phyloP scores from a whole-genome alignment of 208 protist species.

The Blastocrithidia nonstop region DNA sequence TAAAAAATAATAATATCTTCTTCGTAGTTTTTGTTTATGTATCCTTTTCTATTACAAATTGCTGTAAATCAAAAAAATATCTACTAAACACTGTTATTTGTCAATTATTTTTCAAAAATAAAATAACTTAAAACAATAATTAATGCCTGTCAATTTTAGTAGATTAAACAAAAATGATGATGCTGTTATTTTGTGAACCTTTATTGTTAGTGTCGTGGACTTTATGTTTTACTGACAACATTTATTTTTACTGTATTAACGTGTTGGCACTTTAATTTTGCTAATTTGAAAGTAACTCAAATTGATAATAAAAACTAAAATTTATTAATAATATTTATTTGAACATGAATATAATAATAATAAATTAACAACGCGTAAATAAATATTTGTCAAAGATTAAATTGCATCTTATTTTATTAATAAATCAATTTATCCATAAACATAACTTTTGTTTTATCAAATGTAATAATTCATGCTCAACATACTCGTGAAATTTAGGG shows the following conservation, averaged over 20 bases:
- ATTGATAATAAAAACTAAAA: conserved; percentile 1
- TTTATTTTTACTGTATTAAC: neutral
- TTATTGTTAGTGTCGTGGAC: neutral
- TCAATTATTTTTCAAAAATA: too few species aligned
- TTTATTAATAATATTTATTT: neutral
- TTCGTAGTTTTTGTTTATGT: conserved; percentile 2
- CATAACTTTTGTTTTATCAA: neutral
- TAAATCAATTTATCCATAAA: neutral
- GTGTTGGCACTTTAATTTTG: neutral
- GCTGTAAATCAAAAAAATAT: too few species aligned
- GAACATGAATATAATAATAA: conserved; percentile 6
- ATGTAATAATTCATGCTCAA: too few species aligned
- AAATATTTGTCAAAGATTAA: neutral
- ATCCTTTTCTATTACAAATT: too few species aligned
- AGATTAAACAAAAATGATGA: neutral
- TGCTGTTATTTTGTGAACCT: neutral
- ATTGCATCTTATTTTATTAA: neutral
- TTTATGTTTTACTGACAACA: neutral
- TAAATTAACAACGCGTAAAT: conserved; percentile 8
- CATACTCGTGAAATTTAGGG: conserved; percentile 3
- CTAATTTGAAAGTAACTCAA: conserved; percentile 3
- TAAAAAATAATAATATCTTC: neutral
- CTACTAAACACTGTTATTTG: too few species aligned
- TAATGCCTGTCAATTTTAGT: neutral
- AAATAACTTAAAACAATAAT: neutral